Evolutionary conservation across 805 yeast genomes (phyloP).

Genomic region (Monosporozyma siamensis): DNA sequence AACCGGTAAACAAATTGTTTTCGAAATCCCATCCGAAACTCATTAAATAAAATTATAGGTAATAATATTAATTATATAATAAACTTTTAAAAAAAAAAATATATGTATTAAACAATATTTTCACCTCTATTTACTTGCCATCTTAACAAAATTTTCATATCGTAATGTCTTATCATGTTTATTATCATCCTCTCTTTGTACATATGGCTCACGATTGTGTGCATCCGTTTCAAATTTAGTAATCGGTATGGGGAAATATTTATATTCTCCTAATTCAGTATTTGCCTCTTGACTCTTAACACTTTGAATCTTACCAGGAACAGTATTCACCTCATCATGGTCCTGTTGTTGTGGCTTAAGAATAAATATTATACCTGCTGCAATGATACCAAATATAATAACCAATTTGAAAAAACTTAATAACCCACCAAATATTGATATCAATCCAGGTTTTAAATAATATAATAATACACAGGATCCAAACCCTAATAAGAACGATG

Average conservation of each 20-base stretch:
- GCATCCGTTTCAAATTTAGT: constrained; percentile 11
- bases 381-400: constrained; percentile 17
- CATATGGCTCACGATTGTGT: neutral
- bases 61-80: no score
- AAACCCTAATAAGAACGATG: constrained; percentile 7
- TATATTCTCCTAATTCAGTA: constrained; percentile 11
- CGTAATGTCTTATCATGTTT: constrained; percentile 6
- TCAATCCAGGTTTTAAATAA: constrained; percentile 4
- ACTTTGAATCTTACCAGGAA: neutral
- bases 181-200: neutral
- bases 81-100: neutral
- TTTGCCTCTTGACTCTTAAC: neutral
- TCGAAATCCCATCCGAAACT: constrained; percentile 68
- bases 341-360: neutral
- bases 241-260: constrained; percentile 22
- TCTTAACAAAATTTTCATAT: constrained; percentile 16
- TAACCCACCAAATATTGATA: constrained; percentile 15
- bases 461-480: constrained; percentile 3
- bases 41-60: constrained; percentile 19
- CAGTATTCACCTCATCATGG: neutral
- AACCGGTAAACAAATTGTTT: constrained; percentile 99
- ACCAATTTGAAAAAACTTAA: constrained; percentile 16
- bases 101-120: neutral
- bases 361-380: constrained; percentile 9
- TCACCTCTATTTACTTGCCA: constrained; percentile 7